phyloP scores from a whole-genome alignment of 306 rosid genomes.

The Fragaria vesca region DNA sequence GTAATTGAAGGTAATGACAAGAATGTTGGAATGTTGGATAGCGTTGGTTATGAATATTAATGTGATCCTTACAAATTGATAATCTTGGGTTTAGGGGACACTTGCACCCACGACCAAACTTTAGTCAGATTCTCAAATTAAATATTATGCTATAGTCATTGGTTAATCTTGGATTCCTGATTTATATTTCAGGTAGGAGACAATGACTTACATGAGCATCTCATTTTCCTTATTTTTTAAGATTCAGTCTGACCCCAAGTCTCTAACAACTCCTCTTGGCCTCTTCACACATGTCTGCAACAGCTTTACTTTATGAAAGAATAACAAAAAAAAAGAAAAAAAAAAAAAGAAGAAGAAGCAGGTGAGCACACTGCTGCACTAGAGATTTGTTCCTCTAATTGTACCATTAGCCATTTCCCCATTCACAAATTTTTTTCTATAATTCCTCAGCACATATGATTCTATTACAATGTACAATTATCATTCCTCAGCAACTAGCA shows the following conservation, averaged over 20 bases:
- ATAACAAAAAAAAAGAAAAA: too few relatives aligned
- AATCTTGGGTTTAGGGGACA: not conserved
- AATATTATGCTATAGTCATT: not conserved
- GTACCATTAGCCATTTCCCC: not conserved
- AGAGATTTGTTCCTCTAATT: not conserved
- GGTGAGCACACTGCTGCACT: not conserved
- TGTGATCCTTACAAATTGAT: not conserved
- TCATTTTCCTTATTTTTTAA: not conserved
- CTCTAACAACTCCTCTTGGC: not conserved
- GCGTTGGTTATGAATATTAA: not conserved
- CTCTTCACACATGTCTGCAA: conserved; percentile 1
- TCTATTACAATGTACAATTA: conserved; percentile 1
- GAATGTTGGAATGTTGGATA: not conserved
- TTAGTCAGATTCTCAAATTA: not conserved
- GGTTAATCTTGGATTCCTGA: not conserved
- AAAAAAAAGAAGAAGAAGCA: not conserved
- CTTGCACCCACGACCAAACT: not conserved
- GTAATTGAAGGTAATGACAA: not conserved
- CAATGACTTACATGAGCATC: not conserved
- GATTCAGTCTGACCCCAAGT: not conserved
- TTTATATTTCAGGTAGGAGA: not conserved
- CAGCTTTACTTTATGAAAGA: not conserved
- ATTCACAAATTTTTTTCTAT: not conserved
- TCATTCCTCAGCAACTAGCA: not conserved
- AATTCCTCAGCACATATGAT: not conserved